Conservation (phyloP, 2,329 filamentous ascomycete genomes). For the Exophiala sp. region DNA sequence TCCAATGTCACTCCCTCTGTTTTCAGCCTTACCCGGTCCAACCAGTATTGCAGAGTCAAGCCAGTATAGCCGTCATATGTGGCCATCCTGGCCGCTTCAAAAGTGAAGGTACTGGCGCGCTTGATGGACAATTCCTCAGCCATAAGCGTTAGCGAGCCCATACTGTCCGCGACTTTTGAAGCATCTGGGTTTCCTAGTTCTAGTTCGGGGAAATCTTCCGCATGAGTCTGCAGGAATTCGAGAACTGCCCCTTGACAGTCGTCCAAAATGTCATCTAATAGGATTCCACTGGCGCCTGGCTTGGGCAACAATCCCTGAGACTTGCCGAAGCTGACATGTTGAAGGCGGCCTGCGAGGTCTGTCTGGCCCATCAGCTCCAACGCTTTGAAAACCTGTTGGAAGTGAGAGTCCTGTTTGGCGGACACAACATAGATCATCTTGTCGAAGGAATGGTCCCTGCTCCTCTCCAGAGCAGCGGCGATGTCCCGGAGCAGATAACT, state of each 20-base stretch:
- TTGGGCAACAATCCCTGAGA: constrained; percentile 66
- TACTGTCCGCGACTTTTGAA: constrained; percentile 65
- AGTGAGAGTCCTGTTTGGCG: constrained; percentile 64
- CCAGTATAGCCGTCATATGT: constrained; percentile 82
- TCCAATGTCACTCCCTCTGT: constrained; percentile 51
- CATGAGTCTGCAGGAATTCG: constrained; percentile 78
- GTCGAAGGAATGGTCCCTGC: constrained; percentile 59
- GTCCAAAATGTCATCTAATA: constrained; percentile 56
- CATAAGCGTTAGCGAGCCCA: constrained; percentile 85
- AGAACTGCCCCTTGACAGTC: constrained; percentile 84
- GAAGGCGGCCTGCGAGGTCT: constrained; percentile 61
- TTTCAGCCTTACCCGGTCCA: constrained; percentile 63
- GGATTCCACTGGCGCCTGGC: constrained; percentile 62
- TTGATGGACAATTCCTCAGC: constrained; percentile 90
- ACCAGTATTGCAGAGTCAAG: constrained; percentile 77
- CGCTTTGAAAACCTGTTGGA: constrained; percentile 71
- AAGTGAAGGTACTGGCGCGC: constrained; percentile 56
- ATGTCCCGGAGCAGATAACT: constrained; percentile 75
- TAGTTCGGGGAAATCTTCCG: constrained; percentile 75
- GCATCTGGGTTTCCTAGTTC: constrained; percentile 61
- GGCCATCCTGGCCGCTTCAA: constrained; percentile 76
- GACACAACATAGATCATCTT: constrained; percentile 77
- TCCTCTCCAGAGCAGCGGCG: constrained; percentile 63
- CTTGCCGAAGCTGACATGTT: constrained; percentile 71
- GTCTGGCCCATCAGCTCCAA: constrained; percentile 64